Evolutionary conservation across 768 basidiomycete genomes (phyloP).

Genomic region (Suillus spraguei): DNA sequence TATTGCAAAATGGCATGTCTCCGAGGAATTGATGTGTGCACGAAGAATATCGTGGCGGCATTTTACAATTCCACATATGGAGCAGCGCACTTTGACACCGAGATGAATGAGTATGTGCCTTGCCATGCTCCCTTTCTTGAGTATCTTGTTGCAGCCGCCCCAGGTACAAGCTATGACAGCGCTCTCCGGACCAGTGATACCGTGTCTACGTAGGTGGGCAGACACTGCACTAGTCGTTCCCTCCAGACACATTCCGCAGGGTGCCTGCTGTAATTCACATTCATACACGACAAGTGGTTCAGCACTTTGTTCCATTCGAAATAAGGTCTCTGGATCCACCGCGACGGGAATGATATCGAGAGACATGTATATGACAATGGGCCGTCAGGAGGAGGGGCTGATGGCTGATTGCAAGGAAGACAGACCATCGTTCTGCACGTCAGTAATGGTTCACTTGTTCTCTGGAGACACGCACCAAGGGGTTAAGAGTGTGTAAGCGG

Average conservation of each 20-base stretch:
- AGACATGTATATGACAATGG: background rate
- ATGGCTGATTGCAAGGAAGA: background rate
- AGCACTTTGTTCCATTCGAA: background rate
- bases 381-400: background rate
- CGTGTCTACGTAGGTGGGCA: conserved; percentile 12
- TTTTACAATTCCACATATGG: background rate
- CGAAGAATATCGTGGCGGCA: background rate
- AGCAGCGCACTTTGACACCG: conserved; percentile 6
- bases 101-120: conserved; percentile 13
- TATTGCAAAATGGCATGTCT: background rate
- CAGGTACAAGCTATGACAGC: conserved; percentile 4
- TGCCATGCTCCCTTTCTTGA: conserved; percentile 11
- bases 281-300: background rate
- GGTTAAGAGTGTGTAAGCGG: background rate
- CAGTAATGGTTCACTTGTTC: background rate
- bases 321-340: background rate
- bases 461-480: background rate
- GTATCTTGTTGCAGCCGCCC: conserved; percentile 5
- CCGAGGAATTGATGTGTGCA: background rate
- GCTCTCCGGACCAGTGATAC: background rate
- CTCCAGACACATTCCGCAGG: conserved; percentile 8
- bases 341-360: background rate
- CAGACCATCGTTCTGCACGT: background rate
- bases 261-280: background rate
- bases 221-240: conserved; percentile 3